Percentiles rank a stretch among this genome's conserved stretches.
These are phyloP conservation scores for Rhizopus microsporus DNA, from an alignment of 371 early-diverging fungal species.

Conservation along the genomic window DNA sequence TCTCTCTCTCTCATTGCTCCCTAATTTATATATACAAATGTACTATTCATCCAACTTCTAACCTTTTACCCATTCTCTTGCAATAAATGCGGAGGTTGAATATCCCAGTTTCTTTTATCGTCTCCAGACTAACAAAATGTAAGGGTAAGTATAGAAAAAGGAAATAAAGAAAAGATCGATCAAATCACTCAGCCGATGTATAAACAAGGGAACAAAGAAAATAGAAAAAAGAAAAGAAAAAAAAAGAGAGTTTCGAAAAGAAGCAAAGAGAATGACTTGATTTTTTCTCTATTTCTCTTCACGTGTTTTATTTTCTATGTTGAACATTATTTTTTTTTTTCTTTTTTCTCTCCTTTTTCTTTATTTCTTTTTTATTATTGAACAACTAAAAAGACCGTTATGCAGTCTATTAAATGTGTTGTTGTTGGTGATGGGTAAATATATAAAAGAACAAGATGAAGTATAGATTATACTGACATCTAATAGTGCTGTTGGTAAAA, in stretches of 20 bases:
- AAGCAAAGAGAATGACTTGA: background rate
- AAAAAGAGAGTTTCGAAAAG: background rate
- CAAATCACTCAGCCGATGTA: too few relatives aligned
- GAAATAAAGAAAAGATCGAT: too few relatives aligned
- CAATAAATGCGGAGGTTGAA: too few relatives aligned
- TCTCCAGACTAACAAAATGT: too few relatives aligned
- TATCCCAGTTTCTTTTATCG: too few relatives aligned
- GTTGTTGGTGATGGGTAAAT: conserved; percentile 96
- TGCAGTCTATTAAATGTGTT: conserved; percentile 99
- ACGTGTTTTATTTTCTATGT: conserved; percentile 8
- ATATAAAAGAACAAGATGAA: conserved; percentile 1
- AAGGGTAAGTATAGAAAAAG: too few relatives aligned
- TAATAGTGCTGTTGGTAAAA: conserved; percentile 90
- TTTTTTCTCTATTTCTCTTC: conserved; percentile 2
- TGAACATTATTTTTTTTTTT: background rate
- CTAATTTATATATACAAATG: too few relatives aligned
- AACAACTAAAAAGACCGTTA: conserved; percentile 5
- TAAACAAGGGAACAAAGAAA: too few relatives aligned
- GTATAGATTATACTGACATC: background rate
- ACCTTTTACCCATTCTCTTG: too few relatives aligned
- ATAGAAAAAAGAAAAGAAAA: background rate
- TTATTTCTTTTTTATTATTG: conserved; percentile 1
- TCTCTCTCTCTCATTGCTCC: too few relatives aligned
- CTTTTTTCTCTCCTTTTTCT: background rate
- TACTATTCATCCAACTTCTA: too few relatives aligned